Percentiles rank a stretch among this genome's conserved stretches.
phyloP scores from a whole-genome alignment of 75 land plant genomes.

The Azolla pinnata region DNA sequence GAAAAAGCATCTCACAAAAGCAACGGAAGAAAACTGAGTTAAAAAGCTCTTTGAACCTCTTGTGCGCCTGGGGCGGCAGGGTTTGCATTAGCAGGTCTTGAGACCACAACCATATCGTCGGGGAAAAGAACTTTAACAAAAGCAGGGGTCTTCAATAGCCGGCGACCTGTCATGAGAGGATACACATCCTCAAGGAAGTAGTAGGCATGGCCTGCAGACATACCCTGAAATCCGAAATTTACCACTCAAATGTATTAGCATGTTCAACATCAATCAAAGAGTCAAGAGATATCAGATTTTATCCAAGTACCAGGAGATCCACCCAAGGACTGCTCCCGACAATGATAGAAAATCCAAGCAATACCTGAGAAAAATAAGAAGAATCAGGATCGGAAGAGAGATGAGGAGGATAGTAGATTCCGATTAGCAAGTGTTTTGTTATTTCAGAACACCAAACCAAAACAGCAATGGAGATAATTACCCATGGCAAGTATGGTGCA shows the following conservation, averaged over 20 bases:
- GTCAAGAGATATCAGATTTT: too few relatives aligned
- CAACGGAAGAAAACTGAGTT: not conserved
- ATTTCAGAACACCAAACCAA: not conserved
- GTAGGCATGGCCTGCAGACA: slow-evolving; percentile 95
- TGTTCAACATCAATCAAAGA: too few relatives aligned
- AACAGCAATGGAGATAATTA: slow-evolving; percentile 21
- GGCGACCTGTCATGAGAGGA: slow-evolving; percentile 84
- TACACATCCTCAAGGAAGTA: slow-evolving; percentile 96
- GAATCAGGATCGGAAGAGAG: too few relatives aligned
- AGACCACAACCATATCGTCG: slow-evolving; percentile 82
- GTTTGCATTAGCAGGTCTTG: slow-evolving; percentile 45
- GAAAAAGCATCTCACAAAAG: too few relatives aligned
- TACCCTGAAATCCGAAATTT: slow-evolving; percentile 81
- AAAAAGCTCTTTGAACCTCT: slow-evolving; percentile 5
- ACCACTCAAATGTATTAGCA: too few relatives aligned
- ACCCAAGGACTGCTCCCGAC: slow-evolving; percentile 98
- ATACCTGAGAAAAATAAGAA: too few relatives aligned
- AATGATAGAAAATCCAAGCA: slow-evolving; percentile 85
- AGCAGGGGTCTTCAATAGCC: slow-evolving; percentile 68
- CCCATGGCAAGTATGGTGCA: slow-evolving; percentile 98
- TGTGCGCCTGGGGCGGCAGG: not conserved
- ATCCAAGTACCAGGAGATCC: slow-evolving; percentile 93
- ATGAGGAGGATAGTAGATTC: too few relatives aligned
- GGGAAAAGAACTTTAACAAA: slow-evolving; percentile 81
- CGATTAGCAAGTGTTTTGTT: too few relatives aligned